These are phyloP conservation scores for Colletotrichum sp. DNA, from an alignment of 2,329 filamentous ascomycete species.

Conservation along the genomic window DNA sequence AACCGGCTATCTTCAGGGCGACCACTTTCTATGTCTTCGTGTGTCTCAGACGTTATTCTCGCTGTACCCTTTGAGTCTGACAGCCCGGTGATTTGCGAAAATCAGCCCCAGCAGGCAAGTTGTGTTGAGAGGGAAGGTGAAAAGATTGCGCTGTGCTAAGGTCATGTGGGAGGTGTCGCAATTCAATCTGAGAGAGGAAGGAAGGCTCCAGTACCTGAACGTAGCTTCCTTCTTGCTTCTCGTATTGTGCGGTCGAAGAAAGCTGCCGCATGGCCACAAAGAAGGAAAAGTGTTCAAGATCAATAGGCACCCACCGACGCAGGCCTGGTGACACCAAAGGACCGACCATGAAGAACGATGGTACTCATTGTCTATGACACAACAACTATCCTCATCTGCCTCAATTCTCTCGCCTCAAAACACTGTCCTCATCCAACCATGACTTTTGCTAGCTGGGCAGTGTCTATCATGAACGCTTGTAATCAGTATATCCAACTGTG, in stretches of 20 bases:
- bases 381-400: background rate
- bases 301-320: background rate
- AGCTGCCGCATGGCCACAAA: background rate
- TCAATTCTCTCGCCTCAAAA: background rate
- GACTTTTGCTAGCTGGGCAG: too few relatives aligned
- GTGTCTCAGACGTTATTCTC: background rate
- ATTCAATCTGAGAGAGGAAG: background rate
- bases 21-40: background rate
- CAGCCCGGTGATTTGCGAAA: background rate
- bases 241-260: background rate
- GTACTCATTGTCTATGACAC: background rate
- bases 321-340: background rate
- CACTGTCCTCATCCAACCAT: background rate
- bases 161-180: background rate
- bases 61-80: accelerated
- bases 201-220: background rate
- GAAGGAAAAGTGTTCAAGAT: background rate
- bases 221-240: background rate
- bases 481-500: too few relatives aligned
- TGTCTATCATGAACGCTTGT: too few relatives aligned
- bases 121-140: background rate
- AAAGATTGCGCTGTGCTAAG: background rate
- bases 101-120: accelerated
- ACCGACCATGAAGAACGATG: background rate
- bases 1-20: background rate